These are phyloP conservation scores for Periconia sp. DNA, from an alignment of 2,329 filamentous ascomycete genomes.

Conservation along the genomic window DNA sequence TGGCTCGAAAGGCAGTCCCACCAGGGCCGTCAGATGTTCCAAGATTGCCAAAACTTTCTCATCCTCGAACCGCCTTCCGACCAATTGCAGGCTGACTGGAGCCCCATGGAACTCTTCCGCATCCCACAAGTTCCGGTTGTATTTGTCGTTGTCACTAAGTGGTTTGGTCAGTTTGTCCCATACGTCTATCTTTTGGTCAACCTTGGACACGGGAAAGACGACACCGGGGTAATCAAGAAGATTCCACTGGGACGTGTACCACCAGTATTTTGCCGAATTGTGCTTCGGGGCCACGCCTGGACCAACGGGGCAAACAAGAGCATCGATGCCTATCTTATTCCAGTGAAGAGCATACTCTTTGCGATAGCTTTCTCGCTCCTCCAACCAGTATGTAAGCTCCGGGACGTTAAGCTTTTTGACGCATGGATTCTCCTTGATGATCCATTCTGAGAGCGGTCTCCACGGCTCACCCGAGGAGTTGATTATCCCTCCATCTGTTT, in stretches of 20 bases:
- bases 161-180: conserved; percentile 39
- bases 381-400: conserved; percentile 52
- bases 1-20: conserved; percentile 32
- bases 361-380: conserved; percentile 52
- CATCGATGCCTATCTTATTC: conserved; percentile 58
- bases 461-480: conserved; percentile 63
- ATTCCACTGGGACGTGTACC: conserved; percentile 72
- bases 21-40: conserved; percentile 40
- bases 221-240: conserved; percentile 69
- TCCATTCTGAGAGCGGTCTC: conserved; percentile 64
- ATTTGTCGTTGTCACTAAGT: conserved; percentile 55
- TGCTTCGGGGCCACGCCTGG: conserved; percentile 62
- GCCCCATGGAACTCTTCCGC: conserved; percentile 56
- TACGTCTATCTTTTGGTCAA: conserved; percentile 51
- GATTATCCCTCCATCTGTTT: conserved; percentile 59
- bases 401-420: conserved; percentile 48
- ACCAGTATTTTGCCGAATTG: conserved; percentile 64
- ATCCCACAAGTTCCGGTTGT: conserved; percentile 56
- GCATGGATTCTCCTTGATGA: conserved; percentile 62
- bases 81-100: conserved; percentile 61
- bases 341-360: conserved; percentile 54
- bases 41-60: conserved; percentile 57
- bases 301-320: conserved; percentile 66
- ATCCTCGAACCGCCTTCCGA: conserved; percentile 60
- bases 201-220: conserved; percentile 61